Evolutionary conservation across 1,284 basidiomycete genomes (phyloP), one percentile per base, ranked within the genome.

Genomic region (Ganoderma lucidum): DNA sequence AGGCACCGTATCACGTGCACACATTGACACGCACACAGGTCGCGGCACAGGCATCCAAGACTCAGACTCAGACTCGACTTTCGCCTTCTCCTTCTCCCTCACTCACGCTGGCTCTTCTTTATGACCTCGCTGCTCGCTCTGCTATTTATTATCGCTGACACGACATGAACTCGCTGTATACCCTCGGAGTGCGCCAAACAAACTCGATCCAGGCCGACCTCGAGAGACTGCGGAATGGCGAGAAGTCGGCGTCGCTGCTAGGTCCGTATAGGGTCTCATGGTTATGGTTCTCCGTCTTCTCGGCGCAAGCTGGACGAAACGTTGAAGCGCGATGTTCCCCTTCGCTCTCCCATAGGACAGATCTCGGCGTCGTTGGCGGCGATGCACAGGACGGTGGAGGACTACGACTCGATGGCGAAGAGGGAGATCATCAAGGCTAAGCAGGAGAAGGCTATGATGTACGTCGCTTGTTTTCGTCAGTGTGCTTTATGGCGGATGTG

Each of bases 331-430:
- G 23, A 23, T 23, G 23, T 23, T 23, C 23, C 23, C 23, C 70
- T 70, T 72, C 60, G 70, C 64, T 56, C 67, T 62, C 32, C 63
- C 75, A 65, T 83, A 97, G 96, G 96, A 80, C 96, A 98, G 87
- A 96, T 98, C 82, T 94, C 94, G 44, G 96, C 96, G 37, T 96
- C 95, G 17, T 84, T 99, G 23, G 89, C 95, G n/a, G 96, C 95
- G 1, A 92, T 98, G 86, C 91, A 94, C 66, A 85, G 96, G 67
- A 95, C 97, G 66, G 91, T 98, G 72, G 96, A 98, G 75, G 97
- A 99, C 78, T 98, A 97, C 78, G 96, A 98, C 77, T 93, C 94
- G 14, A 96, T 98, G 94, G 95, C 94, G 0, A 94, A 93, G 83
- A 88, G 96, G 73, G 96, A 98, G 80, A 95, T 98, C 77, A 94